Evolutionary conservation across 1,284 basidiomycete genomes (phyloP), one percentile per base, ranked within the genome.

Genomic region (Papiliotrema fonsecae): DNA sequence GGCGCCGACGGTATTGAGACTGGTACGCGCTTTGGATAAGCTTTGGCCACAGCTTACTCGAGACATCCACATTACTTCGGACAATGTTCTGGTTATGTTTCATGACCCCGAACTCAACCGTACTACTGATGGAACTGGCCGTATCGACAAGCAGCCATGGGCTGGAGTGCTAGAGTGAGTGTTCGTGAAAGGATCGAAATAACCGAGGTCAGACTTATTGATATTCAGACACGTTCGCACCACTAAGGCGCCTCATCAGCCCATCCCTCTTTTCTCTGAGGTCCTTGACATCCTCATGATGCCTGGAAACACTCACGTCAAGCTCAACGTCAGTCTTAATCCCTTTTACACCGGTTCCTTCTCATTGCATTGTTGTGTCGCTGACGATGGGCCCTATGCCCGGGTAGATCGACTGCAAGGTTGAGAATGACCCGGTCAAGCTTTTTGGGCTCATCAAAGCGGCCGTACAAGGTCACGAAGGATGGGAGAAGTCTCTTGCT

Each of bases 1-100:
- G 93, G 92, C 51, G 87, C 91, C 41, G 88, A 96, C 72, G 92
- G 90, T 63, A 90, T 97, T 64, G 93, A 97, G 80, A 91, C 87
- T 67, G 78, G 77, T 76, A 44, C 54, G 76, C 62, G n/a, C n/a
- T n/a, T n/a, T n/a, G n/a, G n/a, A n/a, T n/a, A n/a, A n/a, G n/a
- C n/a, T n/a, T n/a, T n/a, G n/a, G n/a, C n/a, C n/a, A n/a, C n/a
- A n/a, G n/a, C n/a, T n/a, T n/a, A n/a, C n/a, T n/a, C n/a, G 81
- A 92, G 93, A 97, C 81, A 91, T 97, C 59, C 94, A 97, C 74
- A 86, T 97, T 67, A 93, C 93, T 44, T 75, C 80, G 58, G 94
- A 97, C 76, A 79, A 85, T 63, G 83, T 90, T 42, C 86, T 97
- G 42, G 75, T 97, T 54, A 92, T 97, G 88, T 96, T 94, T 75